These are phyloP conservation scores for Teunomyces gatunensis DNA, from an alignment of 805 yeast genomes.

Conservation along the genomic window DNA sequence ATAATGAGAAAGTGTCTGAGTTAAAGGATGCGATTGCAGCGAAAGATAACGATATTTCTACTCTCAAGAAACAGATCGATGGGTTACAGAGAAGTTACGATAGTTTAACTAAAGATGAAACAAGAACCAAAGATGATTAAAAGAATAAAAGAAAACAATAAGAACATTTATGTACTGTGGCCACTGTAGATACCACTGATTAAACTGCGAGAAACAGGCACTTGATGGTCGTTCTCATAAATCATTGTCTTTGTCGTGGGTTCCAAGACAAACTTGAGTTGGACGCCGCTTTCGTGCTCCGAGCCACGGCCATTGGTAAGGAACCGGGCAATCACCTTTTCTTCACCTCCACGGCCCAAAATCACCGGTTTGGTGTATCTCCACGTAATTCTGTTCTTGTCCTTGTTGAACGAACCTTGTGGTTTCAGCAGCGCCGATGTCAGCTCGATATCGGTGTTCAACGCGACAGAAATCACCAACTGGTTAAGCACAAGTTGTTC, in stretches of 20 bases:
- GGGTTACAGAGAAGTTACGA: constrained; percentile 53
- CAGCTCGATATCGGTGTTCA: constrained; percentile 57
- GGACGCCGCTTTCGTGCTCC: constrained; percentile 76
- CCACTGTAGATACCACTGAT: constrained; percentile 51
- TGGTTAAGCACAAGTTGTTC: constrained; percentile 51
- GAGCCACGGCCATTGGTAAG: constrained; percentile 66
- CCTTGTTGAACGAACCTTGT: constrained; percentile 85
- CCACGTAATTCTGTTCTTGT: constrained; percentile 86
- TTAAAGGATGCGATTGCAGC: constrained; percentile 35
- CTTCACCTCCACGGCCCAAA: constrained; percentile 47
- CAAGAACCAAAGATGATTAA: constrained; percentile 1
- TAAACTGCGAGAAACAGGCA: constrained; percentile 46
- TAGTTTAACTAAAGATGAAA: constrained; percentile 24
- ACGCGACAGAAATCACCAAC: constrained; percentile 58
- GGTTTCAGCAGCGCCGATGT: constrained; percentile 86
- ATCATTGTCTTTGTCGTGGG: constrained; percentile 44
- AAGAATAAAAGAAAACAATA: background rate
- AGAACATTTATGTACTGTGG: constrained; percentile 16
- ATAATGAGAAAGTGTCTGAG: constrained; percentile 21
- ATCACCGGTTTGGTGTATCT: constrained; percentile 47
- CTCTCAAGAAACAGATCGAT: constrained; percentile 49
- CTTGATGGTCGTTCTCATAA: constrained; percentile 25
- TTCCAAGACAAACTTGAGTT: constrained; percentile 58
- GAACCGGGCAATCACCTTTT: constrained; percentile 81
- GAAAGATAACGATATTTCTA: constrained; percentile 44